Base-by-base conservation (phyloP, 2,329 filamentous ascomycete species). In the Thielaviopsis euricoi region DNA sequence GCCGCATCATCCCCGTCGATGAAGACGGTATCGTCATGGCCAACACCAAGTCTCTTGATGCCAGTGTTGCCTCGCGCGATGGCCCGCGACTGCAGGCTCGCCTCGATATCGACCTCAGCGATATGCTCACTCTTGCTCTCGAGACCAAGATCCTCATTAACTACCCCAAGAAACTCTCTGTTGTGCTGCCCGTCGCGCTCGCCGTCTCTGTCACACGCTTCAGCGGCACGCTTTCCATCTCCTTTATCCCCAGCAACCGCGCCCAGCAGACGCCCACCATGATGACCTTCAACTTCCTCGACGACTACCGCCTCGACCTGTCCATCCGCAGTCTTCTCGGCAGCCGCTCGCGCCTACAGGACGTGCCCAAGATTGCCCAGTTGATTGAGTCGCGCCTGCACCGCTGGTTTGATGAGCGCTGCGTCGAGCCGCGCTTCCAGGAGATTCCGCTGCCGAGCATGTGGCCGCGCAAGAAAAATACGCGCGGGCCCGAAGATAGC, bases 81-180 rank as follows among this genome's bases (percentile, higher is more conserved):
- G 88, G 89, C 22, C 85, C 85, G 0, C 79, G 90, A 46, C 75
- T 98, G 21, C 93, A 98, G 70, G 93, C 93, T 0, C 77, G 90
- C 60, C 95, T 98, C 87, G 93, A 98, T 69, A 90, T 98, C 40
- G 93, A 98, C 69, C 73, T 98, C 60, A 93, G 87, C 70, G 93
- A 98, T 71, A 90, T 95, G 71, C 88, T 98, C 60, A 98, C 93
- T 0, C 75, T 98, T 57, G 93, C 89, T 0, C 78, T 98, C 25
- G 93, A 98, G 73, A 98, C 93, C 2, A 95, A 93, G 65, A 74
- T 98, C 62, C 77, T 95, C 53, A 78, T 98, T 58, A 98, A 98
- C 71, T 98, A 95, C 68, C 93, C 93, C 0, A 94, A 90, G 67
- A 87, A 87, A 7, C 76, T 89, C 57, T 87, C 89, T 6, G 93